phyloP scores from a whole-genome alignment of 2,329 filamentous ascomycete genomes.

The Paecilomyces sp. region DNA sequence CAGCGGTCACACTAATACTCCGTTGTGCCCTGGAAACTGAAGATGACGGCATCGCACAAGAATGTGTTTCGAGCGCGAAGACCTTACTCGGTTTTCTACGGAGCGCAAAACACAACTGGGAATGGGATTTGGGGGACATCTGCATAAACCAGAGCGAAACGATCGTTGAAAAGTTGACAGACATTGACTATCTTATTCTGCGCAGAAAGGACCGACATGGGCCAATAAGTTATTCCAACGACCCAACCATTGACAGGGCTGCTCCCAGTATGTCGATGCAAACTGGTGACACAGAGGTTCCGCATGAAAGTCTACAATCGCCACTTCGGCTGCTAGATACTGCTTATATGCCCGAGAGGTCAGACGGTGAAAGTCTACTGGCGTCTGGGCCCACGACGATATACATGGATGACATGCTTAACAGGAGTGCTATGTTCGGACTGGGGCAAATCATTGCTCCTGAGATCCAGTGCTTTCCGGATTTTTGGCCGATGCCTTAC shows the following conservation, averaged over 20 bases:
- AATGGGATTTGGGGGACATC: conserved; percentile 15
- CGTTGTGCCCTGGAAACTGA: conserved; percentile 12
- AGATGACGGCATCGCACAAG: conserved; percentile 5
- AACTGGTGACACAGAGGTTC: background rate
- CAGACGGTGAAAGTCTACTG: background rate
- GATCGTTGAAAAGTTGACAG: conserved; percentile 9
- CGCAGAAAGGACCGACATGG: conserved; percentile 1
- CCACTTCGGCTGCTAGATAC: background rate
- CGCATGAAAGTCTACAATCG: background rate
- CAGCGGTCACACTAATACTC: conserved; percentile 13
- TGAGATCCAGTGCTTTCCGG: background rate
- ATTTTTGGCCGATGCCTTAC: conserved; percentile 4
- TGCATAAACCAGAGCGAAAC: conserved; percentile 12
- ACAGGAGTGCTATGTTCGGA: background rate
- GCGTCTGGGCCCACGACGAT: background rate
- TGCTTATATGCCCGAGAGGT: background rate
- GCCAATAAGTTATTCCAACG: background rate
- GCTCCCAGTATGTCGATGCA: background rate
- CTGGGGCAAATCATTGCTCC: background rate
- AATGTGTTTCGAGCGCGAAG: conserved; percentile 8
- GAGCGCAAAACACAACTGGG: conserved; percentile 7
- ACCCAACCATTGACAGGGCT: background rate
- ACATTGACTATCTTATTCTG: conserved; percentile 3
- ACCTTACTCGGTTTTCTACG: conserved; percentile 9
- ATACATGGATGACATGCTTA: background rate